Base-by-base conservation (phyloP, 2,329 filamentous ascomycete species). In the Calonectria fujianensis region DNA sequence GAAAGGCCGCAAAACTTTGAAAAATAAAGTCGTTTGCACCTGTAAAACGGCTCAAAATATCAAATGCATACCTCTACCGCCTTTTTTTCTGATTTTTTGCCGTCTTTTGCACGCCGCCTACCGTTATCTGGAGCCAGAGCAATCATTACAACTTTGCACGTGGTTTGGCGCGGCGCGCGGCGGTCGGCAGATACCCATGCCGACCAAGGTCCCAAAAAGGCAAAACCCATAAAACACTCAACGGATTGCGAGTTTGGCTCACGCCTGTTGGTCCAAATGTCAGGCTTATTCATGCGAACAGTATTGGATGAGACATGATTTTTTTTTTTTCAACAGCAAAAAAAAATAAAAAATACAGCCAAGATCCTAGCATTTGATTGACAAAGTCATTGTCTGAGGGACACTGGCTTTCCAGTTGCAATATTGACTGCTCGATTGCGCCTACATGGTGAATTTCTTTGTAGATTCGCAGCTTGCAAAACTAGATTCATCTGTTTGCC, bases 1-100 rank as follows among this genome's bases (percentile, higher is more conserved):
- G 69, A 41, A 78, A 79, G 27, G 74, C 79, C 75, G 76, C 71
- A 74, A 78, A 80, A 76, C 70, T 69, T 39, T n/a, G 13, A 27
- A 27, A 24, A 14, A 50, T 39, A 37, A 18, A 18, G 32, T 41
- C n/a, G 32, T 31, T 27, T 37, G 48, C 6, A 27, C 16, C 66
- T 54, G 8, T 39, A 27, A 29, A 50, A 37, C 27, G 41, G 39
- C 9, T 6, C 48, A 39, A 51, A 37, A 69, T 67, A 45, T n/a
- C 45, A 61, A 67, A 48, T 61, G 24, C 20, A 57, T 31, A 6
- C 16, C 45, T 41, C 14, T 35, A 68, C 50, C 52, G 50, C n/a
- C 10, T 10, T 37, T 72, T 39, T 65, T n/a, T 7, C 51, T 27
- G 14, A 13, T 68, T 48, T 57, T 41, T 45, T 27, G 31, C 31